Base-by-base conservation (phyloP, 2,329 filamentous ascomycete species). In the Helminthosporium solani region DNA sequence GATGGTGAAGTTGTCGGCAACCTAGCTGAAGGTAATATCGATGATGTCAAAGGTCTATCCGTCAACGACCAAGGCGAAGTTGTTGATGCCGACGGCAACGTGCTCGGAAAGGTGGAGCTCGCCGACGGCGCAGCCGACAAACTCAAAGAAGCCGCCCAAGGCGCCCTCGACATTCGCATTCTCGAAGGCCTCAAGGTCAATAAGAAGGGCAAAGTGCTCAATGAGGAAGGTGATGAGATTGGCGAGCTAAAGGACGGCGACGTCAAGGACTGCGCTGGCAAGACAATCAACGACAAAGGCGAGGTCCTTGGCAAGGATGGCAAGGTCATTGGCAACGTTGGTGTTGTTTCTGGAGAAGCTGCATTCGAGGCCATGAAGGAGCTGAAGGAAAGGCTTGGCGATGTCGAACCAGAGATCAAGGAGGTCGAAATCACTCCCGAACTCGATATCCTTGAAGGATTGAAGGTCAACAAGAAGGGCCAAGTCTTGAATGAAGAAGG, bases 401-500 rank as follows among this genome's bases (percentile, higher is more conserved):
- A 77, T 53, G 63, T 70, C 14, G 73, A 66, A 47, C 56, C 74
- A 15, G 73, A 76, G 48, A 63, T 74, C 46, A 64, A 70, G 43
- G 60, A 68, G 46, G 63, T 70, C 25, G 63, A 68, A 34, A 54
- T 72, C 50, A 68, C 68, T 3, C 74, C 75, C 28, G 74, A 73
- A 31, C 60, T 79, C 12, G 70, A 76, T 21, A 70, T 72, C 37
- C 64, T 79, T 41, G 71, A 81, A 51, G 75, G 78, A 42, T 66
- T 79, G 28, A 80, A 80, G 68, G 77, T 81, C 70, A 81, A 80
- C 69, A 81, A 81, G 74, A 80, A 80, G 68, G 78, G 78, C 36
- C 70, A 76, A 57, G 70, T 78, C 41, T 67, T 78, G 28, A 73
- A 77, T 53, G 76, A 78, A 55, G 77, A 78, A 42, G 78, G 78